A percentile compares a stretch with the other conserved stretches of the same genome.
Conservation (phyloP, 345 rosid species). For the Nephelium lappaceum region DNA sequence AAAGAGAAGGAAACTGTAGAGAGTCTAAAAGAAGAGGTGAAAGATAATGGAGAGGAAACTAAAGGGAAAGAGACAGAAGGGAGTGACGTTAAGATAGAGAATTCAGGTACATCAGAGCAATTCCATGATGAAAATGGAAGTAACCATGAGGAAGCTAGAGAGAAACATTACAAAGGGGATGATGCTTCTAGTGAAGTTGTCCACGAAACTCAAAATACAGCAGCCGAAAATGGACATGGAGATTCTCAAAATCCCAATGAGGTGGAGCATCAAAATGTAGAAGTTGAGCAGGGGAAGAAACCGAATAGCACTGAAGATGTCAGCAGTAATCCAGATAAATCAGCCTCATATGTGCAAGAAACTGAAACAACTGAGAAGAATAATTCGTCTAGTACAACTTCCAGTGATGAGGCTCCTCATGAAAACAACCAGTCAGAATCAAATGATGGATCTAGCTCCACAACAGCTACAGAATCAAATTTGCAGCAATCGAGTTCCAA, state of each 20-base stretch:
- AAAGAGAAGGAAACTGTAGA: conserved; percentile 6
- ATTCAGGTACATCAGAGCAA: conserved; percentile 32
- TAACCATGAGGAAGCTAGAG: conserved; percentile 61
- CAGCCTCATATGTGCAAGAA: conserved; percentile 39
- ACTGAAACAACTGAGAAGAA: conserved; percentile 29
- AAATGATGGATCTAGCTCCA: conserved; percentile 27
- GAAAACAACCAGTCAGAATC: conserved; percentile 35
- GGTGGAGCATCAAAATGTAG: conserved; percentile 37
- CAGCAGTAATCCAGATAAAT: conserved; percentile 36
- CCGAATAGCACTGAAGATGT: conserved; percentile 26
- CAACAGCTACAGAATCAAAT: conserved; percentile 28
- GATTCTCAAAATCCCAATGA: conserved; percentile 27
- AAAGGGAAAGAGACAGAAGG: conserved; percentile 4
- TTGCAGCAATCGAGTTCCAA: conserved; percentile 24
- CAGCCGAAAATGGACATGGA: conserved; percentile 37
- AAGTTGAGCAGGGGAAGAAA: conserved; percentile 20
- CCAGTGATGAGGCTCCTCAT: conserved; percentile 27
- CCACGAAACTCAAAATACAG: conserved; percentile 43
- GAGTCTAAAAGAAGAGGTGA: neutral
- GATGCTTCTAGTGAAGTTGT: conserved; percentile 81
- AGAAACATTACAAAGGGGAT: conserved; percentile 77
- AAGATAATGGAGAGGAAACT: conserved; percentile 8
- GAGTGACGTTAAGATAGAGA: conserved; percentile 25
- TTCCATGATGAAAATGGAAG: conserved; percentile 47
- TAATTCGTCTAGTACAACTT: conserved; percentile 13